Conservation (phyloP, 1,284 basidiomycete species). For the Trametes polyzona region DNA sequence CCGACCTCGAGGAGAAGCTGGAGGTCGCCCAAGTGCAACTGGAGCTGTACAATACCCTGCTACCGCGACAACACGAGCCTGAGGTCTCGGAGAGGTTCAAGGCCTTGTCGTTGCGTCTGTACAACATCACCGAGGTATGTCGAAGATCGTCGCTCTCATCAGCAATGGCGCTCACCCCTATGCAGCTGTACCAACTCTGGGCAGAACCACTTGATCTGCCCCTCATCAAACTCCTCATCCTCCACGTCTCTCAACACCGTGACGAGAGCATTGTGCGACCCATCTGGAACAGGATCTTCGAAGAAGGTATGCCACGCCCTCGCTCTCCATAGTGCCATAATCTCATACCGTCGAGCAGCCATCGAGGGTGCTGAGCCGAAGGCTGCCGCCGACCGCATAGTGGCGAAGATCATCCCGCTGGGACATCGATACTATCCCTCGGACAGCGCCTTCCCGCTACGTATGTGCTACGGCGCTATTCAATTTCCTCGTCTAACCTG, state of each 20-base stretch:
- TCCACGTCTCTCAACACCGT: constrained; percentile 92
- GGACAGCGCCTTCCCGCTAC: constrained; percentile 86
- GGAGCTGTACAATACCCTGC: constrained; percentile 76
- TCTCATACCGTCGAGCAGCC: constrained; percentile 38
- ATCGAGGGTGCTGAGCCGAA: constrained; percentile 53
- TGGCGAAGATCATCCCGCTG: constrained; percentile 68
- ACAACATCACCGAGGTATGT: constrained; percentile 73
- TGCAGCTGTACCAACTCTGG: constrained; percentile 86
- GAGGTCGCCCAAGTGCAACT: constrained; percentile 97
- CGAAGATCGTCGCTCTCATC: background rate
- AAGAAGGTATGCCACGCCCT: constrained; percentile 67
- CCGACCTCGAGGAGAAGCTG: constrained; percentile 92
- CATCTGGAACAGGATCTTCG: constrained; percentile 90
- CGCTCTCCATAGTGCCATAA: background rate
- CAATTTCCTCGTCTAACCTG: background rate
- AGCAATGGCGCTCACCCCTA: background rate
- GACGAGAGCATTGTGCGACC: constrained; percentile 82
- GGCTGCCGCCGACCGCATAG: constrained; percentile 63
- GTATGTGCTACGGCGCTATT: constrained; percentile 48
- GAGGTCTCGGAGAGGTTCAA: constrained; percentile 61
- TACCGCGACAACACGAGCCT: constrained; percentile 62
- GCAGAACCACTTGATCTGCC: constrained; percentile 88
- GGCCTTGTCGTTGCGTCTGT: constrained; percentile 56
- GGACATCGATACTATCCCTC: constrained; percentile 90
- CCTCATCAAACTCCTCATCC: constrained; percentile 86